Evolutionary conservation across 129 eudicot species (phyloP).

Genomic region (Smallanthus sonchifolius): DNA sequence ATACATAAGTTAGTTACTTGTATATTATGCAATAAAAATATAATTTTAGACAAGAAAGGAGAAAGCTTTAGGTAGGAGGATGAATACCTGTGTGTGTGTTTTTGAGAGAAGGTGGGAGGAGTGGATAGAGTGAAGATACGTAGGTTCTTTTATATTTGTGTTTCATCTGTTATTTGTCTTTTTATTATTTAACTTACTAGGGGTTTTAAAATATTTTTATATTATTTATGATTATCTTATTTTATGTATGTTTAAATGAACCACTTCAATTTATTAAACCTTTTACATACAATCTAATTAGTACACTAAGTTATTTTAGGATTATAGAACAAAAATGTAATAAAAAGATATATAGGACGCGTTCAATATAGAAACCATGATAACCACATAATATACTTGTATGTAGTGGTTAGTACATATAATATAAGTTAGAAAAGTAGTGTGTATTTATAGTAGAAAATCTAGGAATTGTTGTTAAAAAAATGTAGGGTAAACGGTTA

Average conservation of each 20-base stretch:
- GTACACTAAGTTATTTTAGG: background rate
- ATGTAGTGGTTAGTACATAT: too few relatives aligned
- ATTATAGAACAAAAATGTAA: background rate
- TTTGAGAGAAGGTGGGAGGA: slow-evolving; percentile 11
- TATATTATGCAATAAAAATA: background rate
- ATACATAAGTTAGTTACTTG: background rate
- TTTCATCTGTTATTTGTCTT: background rate
- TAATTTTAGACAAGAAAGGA: background rate
- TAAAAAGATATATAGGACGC: too few relatives aligned
- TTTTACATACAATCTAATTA: background rate
- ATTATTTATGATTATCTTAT: background rate
- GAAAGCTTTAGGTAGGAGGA: background rate
- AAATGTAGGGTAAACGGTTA: too few relatives aligned
- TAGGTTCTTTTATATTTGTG: slow-evolving; percentile 9
- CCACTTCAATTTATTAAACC: background rate
- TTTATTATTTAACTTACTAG: background rate
- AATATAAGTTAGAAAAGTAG: too few relatives aligned
- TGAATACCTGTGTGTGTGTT: slow-evolving; percentile 14
- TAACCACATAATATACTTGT: too few relatives aligned
- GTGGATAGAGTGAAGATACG: slow-evolving; percentile 12
- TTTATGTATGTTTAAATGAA: background rate
- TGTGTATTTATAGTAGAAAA: too few relatives aligned
- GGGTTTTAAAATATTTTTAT: background rate
- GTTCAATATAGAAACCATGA: too few relatives aligned
- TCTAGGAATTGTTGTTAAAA: too few relatives aligned